Conservation (phyloP, 331 rosid species). For the Cydonia oblonga region DNA sequence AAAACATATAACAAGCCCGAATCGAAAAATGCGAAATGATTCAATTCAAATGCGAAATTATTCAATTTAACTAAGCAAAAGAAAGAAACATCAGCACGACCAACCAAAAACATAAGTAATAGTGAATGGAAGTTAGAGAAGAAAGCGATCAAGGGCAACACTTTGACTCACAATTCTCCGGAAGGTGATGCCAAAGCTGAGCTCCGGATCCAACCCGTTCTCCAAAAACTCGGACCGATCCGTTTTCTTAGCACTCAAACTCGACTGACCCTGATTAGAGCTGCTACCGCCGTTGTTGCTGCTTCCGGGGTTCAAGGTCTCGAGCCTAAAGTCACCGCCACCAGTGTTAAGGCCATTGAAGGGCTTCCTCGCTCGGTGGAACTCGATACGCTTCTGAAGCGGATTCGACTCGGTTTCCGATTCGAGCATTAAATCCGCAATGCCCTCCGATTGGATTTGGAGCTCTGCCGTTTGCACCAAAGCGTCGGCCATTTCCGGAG, state of each 20-base stretch:
- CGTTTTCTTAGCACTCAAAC: conserved; percentile 24
- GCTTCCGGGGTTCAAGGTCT: conserved; percentile 51
- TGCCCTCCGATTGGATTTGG: not conserved
- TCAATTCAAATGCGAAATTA: too few species aligned
- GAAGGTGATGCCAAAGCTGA: conserved; percentile 62
- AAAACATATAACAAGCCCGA: not conserved
- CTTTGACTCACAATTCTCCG: conserved; percentile 62
- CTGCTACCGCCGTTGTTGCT: conserved; percentile 10
- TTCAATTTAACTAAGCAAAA: not conserved
- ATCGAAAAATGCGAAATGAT: not conserved
- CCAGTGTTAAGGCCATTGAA: conserved; percentile 37
- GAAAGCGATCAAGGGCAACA: not conserved
- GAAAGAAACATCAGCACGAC: too few species aligned
- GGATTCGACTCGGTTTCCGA: conserved; percentile 8
- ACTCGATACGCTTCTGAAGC: conserved; percentile 38
- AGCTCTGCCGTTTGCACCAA: conserved; percentile 6
- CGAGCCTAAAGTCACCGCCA: conserved; percentile 32
- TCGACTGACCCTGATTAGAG: conserved; percentile 1
- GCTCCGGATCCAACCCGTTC: conserved; percentile 77
- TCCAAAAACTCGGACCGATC: conserved; percentile 58
- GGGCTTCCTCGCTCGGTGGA: conserved; percentile 38
- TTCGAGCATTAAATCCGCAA: conserved; percentile 13
- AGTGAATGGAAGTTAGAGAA: not conserved
- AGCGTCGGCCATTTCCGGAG: conserved; percentile 34
- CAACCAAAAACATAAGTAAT: too few species aligned